These are phyloP conservation scores for Collybia mongolica DNA, from an alignment of 768 basidiomycete species.

Conservation along the genomic window DNA sequence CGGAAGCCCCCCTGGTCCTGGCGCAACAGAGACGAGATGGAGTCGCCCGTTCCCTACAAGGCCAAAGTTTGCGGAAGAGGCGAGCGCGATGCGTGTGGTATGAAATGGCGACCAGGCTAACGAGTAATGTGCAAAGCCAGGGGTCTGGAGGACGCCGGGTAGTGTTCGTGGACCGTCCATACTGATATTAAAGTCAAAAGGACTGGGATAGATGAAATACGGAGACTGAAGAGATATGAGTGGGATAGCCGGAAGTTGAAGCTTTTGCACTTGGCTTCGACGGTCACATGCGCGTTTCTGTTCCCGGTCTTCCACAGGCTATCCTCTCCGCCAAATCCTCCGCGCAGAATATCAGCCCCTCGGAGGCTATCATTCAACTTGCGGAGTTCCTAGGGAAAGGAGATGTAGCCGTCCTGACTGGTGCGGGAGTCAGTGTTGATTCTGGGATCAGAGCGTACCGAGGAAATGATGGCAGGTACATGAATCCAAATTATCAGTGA, in stretches of 20 bases:
- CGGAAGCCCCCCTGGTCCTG: conserved; percentile 43
- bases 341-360: conserved; percentile 35
- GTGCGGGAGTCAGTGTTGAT: conserved; percentile 94
- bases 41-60: conserved; percentile 94
- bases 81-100: conserved; percentile 68
- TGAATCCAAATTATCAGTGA: conserved; percentile 89
- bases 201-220: conserved; percentile 1
- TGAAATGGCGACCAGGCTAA: conserved; percentile 88
- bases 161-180: conserved; percentile 35
- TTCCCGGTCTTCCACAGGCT: conserved; percentile 70
- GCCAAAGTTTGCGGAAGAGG: conserved; percentile 91
- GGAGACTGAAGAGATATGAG: conserved; percentile 4
- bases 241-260: conserved; percentile 7
- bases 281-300: conserved; percentile 74
- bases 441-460: conserved; percentile 95
- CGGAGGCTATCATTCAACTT: conserved; percentile 60
- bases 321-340: conserved; percentile 45
- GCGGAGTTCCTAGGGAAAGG: conserved; percentile 66
- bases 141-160: conserved; percentile 62
- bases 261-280: conserved; percentile 20
- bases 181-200: neutral
- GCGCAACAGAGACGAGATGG: conserved; percentile 56
- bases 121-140: conserved; percentile 82
- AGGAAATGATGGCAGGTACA: conserved; percentile 81
- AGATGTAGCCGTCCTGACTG: conserved; percentile 76